Conservation (phyloP, 495 filamentous ascomycete genomes). For the Neurospora sp. region DNA sequence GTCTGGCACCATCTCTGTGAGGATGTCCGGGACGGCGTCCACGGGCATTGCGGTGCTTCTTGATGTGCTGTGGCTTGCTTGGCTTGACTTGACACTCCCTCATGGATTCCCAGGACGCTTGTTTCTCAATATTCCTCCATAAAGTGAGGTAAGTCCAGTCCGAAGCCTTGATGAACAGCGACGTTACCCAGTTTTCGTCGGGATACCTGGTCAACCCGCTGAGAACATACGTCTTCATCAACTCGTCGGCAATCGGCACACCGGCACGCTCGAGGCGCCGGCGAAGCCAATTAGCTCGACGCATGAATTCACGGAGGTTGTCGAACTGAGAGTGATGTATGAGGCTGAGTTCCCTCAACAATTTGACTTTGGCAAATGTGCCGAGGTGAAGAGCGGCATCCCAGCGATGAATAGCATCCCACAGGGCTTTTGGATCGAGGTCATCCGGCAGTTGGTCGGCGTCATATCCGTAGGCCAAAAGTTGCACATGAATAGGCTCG, state of each 20-base stretch:
- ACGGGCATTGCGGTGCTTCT: not conserved
- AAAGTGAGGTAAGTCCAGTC: not conserved
- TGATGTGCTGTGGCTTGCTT: not conserved
- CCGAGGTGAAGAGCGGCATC: not conserved
- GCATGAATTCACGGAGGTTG: not conserved
- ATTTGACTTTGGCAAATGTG: not conserved
- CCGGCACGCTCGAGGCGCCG: not conserved
- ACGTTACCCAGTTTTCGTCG: not conserved
- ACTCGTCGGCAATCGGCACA: not conserved
- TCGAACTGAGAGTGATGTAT: not conserved
- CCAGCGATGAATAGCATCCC: not conserved
- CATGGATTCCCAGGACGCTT: not conserved
- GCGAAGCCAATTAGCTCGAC: not conserved
- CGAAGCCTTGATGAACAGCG: fast-evolving
- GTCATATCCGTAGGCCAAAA: not conserved
- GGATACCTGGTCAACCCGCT: not conserved
- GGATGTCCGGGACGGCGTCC: not conserved
- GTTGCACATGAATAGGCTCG: not conserved
- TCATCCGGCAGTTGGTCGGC: not conserved
- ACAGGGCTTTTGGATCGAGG: not conserved
- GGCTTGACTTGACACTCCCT: not conserved
- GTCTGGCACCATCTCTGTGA: not conserved
- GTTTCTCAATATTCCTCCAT: not conserved
- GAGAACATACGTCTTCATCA: not conserved
- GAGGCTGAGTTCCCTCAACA: not conserved